Evolutionary conservation across 2,329 filamentous ascomycete species (phyloP).

Genomic region (Phyllosticta paracitricarpa): DNA sequence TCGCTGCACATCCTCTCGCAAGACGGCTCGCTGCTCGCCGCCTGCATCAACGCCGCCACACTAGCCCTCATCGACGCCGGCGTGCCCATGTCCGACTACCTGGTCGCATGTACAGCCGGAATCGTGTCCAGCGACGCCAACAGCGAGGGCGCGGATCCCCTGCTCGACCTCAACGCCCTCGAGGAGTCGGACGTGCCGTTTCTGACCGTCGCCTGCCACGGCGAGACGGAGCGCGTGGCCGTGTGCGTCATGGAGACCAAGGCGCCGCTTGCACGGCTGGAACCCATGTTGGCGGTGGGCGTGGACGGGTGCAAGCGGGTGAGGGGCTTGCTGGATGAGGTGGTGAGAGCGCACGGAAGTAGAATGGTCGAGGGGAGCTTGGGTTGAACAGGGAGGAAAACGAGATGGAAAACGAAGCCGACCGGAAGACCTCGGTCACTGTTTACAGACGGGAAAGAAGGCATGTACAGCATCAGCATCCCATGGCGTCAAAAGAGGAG

Average conservation of each 20-base stretch:
- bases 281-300: constrained; percentile 87
- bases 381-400: not conserved
- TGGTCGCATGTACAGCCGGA: constrained; percentile 80
- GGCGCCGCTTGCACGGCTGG: constrained; percentile 69
- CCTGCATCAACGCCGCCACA: constrained; percentile 82
- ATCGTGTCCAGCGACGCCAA: constrained; percentile 51
- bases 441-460: no score
- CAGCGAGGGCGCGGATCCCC: constrained; percentile 60
- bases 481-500: no score
- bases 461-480: no score
- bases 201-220: constrained; percentile 74
- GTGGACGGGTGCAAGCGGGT: constrained; percentile 88
- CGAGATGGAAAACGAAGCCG: not conserved
- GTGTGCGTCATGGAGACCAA: constrained; percentile 80
- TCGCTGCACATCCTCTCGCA: constrained; percentile 79
- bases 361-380: constrained; percentile 43
- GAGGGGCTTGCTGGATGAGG: constrained; percentile 66
- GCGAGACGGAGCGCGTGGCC: constrained; percentile 62
- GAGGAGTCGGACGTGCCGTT: constrained; percentile 86
- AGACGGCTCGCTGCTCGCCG: constrained; percentile 82
- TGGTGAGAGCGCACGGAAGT: constrained; percentile 62
- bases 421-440: no score
- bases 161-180: constrained; percentile 67
- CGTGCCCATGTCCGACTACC: constrained; percentile 88
- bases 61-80: constrained; percentile 90